phyloP scores from a whole-genome alignment of 2,329 filamentous ascomycete species.

The Pseudocercospora crystallina region DNA sequence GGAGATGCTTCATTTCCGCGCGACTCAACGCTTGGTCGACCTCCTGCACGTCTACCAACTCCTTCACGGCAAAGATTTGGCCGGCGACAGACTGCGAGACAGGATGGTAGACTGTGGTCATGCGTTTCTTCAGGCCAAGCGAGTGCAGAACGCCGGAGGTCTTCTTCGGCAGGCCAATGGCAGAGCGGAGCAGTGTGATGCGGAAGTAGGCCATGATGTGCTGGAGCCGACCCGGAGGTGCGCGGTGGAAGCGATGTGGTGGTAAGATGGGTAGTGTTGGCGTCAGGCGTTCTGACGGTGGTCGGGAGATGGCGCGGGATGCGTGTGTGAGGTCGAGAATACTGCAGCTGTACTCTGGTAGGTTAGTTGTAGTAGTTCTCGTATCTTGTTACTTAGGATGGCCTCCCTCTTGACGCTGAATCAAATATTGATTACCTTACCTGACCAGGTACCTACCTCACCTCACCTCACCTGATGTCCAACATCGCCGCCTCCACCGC shows the following conservation, averaged over 20 bases:
- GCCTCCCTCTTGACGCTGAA: too few relatives aligned
- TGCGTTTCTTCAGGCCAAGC: conserved; percentile 80
- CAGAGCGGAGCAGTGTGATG: conserved; percentile 84
- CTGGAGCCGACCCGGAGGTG: conserved; percentile 34
- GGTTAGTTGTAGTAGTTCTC: too few relatives aligned
- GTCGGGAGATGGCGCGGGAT: too few relatives aligned
- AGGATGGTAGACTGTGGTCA: conserved; percentile 85
- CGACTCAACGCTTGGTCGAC: conserved; percentile 65
- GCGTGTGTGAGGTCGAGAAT: too few relatives aligned
- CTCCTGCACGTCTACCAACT: conserved; percentile 80
- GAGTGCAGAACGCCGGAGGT: conserved; percentile 78
- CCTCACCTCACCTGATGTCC: background rate
- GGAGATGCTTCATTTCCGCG: conserved; percentile 66
- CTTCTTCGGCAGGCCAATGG: conserved; percentile 78
- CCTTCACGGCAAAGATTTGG: conserved; percentile 92
- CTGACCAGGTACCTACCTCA: background rate
- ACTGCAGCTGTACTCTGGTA: conserved; percentile 3
- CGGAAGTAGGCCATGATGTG: conserved; percentile 72
- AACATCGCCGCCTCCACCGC: background rate
- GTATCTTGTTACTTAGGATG: too few relatives aligned
- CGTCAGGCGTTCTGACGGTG: background rate
- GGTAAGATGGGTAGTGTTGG: background rate
- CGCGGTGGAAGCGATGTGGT: too few relatives aligned
- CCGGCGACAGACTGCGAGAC: conserved; percentile 79
- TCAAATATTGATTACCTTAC: too few relatives aligned